Percentiles rank a stretch among this genome's conserved stretches.
Conservation (phyloP, 495 filamentous ascomycete genomes). For the Darksidea phi region DNA sequence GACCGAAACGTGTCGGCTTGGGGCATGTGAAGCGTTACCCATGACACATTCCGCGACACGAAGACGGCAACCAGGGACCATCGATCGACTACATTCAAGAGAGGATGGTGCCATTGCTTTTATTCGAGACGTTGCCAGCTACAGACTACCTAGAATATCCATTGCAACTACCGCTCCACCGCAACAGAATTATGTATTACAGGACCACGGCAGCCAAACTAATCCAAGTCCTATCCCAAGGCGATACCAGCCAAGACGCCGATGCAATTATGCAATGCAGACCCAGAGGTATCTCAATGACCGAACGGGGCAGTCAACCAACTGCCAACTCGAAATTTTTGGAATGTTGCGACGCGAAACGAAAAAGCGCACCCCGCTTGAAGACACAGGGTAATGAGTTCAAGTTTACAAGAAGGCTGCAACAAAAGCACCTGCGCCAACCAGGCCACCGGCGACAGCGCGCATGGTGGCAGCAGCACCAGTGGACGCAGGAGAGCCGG, state of each 20-base stretch:
- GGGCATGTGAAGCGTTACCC: neutral
- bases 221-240: neutral
- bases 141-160: no score
- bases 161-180: neutral
- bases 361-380: neutral
- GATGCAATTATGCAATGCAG: slow-evolving; percentile 6
- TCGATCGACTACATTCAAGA: no score
- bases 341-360: slow-evolving; percentile 2
- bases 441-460: slow-evolving; percentile 21
- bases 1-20: neutral
- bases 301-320: no score
- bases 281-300: neutral
- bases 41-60: no score
- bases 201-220: neutral
- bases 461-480: slow-evolving; percentile 30
- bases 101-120: no score
- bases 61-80: no score
- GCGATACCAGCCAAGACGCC: slow-evolving; percentile 3
- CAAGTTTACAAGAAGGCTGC: slow-evolving; percentile 35
- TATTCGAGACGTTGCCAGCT: no score
- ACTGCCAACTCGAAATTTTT: neutral
- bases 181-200: neutral
- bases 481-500: slow-evolving; percentile 11
- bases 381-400: neutral
- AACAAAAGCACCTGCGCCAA: slow-evolving; percentile 31